A percentile compares a stretch with the other conserved stretches of the same genome.
Evolutionary conservation across 352 stramenopile species (phyloP).

Genomic region (Globisporangium mamillatum): DNA sequence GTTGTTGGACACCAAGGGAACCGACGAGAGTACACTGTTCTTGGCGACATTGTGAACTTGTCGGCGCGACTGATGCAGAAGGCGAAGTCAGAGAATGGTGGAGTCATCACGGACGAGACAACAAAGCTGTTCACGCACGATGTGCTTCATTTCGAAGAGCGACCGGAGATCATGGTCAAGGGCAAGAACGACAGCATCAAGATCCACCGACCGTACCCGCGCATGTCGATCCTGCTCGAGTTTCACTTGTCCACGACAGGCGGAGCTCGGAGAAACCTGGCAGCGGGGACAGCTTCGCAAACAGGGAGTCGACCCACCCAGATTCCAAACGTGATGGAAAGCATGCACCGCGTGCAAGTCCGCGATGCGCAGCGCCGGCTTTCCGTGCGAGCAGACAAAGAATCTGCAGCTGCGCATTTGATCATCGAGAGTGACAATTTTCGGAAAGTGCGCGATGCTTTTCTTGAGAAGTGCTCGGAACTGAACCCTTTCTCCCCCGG

Average conservation of each 20-base stretch:
- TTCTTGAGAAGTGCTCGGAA: slow-evolving; percentile 65
- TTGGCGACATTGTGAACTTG: slow-evolving; percentile 94
- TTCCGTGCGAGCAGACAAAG: slow-evolving; percentile 46
- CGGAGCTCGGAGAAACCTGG: slow-evolving; percentile 13
- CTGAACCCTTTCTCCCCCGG: slow-evolving; percentile 64
- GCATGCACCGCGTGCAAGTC: slow-evolving; percentile 85
- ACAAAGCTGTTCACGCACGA: slow-evolving; percentile 85
- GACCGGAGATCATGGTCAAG: slow-evolving; percentile 89
- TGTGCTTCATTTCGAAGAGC: slow-evolving; percentile 88
- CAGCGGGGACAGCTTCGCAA: neutral
- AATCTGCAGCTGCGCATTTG: slow-evolving; percentile 34
- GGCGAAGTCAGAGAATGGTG: slow-evolving; percentile 77
- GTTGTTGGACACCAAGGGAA: slow-evolving; percentile 90
- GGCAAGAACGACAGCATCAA: slow-evolving; percentile 91
- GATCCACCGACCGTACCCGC: slow-evolving; percentile 83
- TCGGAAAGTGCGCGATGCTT: slow-evolving; percentile 35
- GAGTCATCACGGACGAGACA: slow-evolving; percentile 85
- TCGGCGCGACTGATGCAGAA: slow-evolving; percentile 91
- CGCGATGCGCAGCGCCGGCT: slow-evolving; percentile 70
- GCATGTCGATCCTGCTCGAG: slow-evolving; percentile 81
- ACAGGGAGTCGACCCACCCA: slow-evolving; percentile 29
- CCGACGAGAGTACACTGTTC: slow-evolving; percentile 91
- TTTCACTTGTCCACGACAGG: slow-evolving; percentile 55
- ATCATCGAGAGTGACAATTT: slow-evolving; percentile 75
- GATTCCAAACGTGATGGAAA: slow-evolving; percentile 81